Evolutionary conservation across 2,329 filamentous ascomycete genomes (phyloP).

Genomic region (Botrytis porri): DNA sequence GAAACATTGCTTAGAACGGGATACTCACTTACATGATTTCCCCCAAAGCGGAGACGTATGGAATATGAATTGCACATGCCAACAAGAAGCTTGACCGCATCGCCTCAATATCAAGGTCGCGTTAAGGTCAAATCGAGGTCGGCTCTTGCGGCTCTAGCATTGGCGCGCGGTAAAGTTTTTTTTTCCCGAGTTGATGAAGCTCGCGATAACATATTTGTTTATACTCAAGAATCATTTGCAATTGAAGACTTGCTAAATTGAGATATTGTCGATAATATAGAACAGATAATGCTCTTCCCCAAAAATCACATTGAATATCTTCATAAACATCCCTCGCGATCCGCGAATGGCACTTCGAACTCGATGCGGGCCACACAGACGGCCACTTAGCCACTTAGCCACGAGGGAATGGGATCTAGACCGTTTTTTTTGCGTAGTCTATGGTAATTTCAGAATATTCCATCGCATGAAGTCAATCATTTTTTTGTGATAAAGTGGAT

Average conservation of each 20-base stretch:
- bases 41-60: background rate
- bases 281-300: background rate
- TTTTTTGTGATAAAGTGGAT: background rate
- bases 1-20: background rate
- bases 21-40: background rate
- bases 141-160: background rate
- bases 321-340: background rate
- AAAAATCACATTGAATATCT: background rate
- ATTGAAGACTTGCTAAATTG: background rate
- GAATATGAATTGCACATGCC: background rate
- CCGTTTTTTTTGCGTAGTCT: background rate
- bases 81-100: background rate
- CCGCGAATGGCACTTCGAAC: too few relatives aligned
- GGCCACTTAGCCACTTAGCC: background rate
- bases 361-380: background rate
- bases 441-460: background rate
- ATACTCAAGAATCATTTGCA: background rate
- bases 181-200: background rate
- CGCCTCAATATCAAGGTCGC: background rate
- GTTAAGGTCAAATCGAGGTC: background rate
- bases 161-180: background rate
- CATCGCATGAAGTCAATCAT: background rate
- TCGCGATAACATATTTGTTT: background rate
- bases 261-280: background rate
- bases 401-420: background rate